Evolutionary conservation across 352 stramenopile species (phyloP).

Genomic region (Pythium periplocum): DNA sequence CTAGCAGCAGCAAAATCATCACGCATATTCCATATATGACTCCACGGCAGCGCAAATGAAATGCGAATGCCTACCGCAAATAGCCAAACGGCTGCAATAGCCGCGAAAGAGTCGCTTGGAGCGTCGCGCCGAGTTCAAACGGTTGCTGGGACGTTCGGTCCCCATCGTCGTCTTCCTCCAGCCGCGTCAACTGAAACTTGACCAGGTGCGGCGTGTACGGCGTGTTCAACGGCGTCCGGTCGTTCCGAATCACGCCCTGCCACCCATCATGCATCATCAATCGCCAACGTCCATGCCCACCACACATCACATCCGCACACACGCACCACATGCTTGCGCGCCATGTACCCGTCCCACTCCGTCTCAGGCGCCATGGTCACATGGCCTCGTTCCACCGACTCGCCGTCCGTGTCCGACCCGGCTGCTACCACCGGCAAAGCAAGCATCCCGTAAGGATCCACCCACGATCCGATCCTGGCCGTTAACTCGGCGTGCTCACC

Average conservation of each 20-base stretch:
- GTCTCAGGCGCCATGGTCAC: no score
- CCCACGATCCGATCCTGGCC: not conserved
- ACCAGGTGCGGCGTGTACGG: conserved; percentile 83
- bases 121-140: conserved; percentile 20
- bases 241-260: conserved; percentile 58
- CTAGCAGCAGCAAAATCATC: not conserved
- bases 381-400: not conserved
- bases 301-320: not conserved
- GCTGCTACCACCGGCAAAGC: conserved; percentile 9
- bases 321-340: conserved; percentile 38
- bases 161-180: conserved; percentile 48
- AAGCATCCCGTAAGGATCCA: not conserved
- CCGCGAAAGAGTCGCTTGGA: conserved; percentile 19
- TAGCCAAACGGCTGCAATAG: conserved; percentile 49
- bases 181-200: conserved; percentile 64
- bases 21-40: not conserved
- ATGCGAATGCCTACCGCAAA: conserved; percentile 6
- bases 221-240: conserved; percentile 76
- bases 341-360: conserved; percentile 43
- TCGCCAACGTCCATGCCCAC: not conserved
- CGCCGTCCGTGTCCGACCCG: conserved; percentile 16
- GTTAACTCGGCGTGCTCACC: conserved; percentile 3
- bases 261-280: not conserved
- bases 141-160: conserved; percentile 5
- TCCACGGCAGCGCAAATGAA: not conserved